These are phyloP conservation scores for Sporodiniella umbellata DNA, from an alignment of 371 early-diverging fungal species.

Conservation along the genomic window DNA sequence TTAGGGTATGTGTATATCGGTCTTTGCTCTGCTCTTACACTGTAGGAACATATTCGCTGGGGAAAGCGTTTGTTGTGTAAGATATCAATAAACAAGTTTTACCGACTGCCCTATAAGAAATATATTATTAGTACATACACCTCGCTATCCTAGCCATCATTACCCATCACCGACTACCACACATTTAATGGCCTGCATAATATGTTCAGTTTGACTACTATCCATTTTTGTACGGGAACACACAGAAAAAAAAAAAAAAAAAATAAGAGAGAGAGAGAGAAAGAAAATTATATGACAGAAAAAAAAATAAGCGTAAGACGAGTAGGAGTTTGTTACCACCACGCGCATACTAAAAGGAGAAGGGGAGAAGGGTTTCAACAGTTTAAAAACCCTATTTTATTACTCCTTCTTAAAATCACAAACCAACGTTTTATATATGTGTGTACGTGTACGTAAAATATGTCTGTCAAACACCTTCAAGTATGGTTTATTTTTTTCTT, in stretches of 20 bases:
- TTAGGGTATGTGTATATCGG: not conserved
- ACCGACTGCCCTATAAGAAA: constrained; percentile 69
- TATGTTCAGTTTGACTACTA: constrained; percentile 10
- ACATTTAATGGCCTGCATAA: constrained; percentile 97
- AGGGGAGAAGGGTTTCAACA: not conserved
- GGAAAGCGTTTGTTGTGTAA: constrained; percentile 84
- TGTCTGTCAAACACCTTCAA: no score
- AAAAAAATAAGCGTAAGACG: not conserved
- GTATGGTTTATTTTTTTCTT: no score
- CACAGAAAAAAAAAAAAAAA: not conserved
- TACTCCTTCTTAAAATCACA: constrained; percentile 1
- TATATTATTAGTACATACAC: not conserved
- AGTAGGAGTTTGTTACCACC: not conserved
- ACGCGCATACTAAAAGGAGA: constrained; percentile 1
- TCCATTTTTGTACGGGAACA: constrained; percentile 9
- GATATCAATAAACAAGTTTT: constrained; percentile 81
- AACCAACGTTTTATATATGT: no score
- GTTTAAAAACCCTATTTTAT: not conserved
- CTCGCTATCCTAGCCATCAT: constrained; percentile 23
- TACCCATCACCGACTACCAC: constrained; percentile 98
- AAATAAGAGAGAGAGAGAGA: not conserved
- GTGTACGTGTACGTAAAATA: no score
- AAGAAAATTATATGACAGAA: not conserved
- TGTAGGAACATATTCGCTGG: constrained; percentile 78
- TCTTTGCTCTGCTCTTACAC: constrained; percentile 42